Percentiles rank a stretch among this genome's conserved stretches.
These are phyloP conservation scores for Phytopythium boreale DNA, from an alignment of 352 stramenopile genomes.

Conservation along the genomic window DNA sequence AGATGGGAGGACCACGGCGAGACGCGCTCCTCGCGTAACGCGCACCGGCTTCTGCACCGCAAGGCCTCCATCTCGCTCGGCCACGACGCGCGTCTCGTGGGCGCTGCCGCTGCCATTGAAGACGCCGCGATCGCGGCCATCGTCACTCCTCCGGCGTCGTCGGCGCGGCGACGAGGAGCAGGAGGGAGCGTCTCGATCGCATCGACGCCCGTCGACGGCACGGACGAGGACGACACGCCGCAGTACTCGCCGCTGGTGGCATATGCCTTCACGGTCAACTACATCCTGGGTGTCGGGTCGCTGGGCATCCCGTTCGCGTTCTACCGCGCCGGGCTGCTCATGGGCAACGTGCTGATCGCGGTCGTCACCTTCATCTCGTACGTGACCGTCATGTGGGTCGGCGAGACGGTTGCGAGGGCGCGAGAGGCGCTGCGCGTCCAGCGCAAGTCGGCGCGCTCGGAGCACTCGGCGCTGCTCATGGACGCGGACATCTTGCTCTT, in stretches of 20 bases:
- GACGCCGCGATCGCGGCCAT: constrained; percentile 5
- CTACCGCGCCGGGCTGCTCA: constrained; percentile 68
- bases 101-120: neutral
- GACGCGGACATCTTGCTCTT: constrained; percentile 15
- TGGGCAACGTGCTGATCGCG: constrained; percentile 73
- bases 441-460: constrained; percentile 12
- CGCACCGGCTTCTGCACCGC: constrained; percentile 64
- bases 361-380: constrained; percentile 82
- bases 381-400: constrained; percentile 90
- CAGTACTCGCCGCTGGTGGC: constrained; percentile 75
- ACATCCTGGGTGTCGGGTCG: constrained; percentile 90
- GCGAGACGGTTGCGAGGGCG: constrained; percentile 64
- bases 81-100: constrained; percentile 10
- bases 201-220: neutral
- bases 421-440: constrained; percentile 24
- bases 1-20: constrained; percentile 68
- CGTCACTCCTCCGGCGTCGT: constrained; percentile 3
- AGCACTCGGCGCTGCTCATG: constrained; percentile 8
- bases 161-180: neutral
- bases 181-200: neutral
- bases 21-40: constrained; percentile 66
- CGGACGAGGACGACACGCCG: neutral
- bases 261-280: constrained; percentile 92
- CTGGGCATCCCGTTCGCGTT: constrained; percentile 89
- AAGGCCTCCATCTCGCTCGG: constrained; percentile 50